Evolutionary conservation across 129 eudicot species (phyloP), one percentile per base, ranked within the genome.

Genomic region (Chrysanthemum seticuspe): DNA sequence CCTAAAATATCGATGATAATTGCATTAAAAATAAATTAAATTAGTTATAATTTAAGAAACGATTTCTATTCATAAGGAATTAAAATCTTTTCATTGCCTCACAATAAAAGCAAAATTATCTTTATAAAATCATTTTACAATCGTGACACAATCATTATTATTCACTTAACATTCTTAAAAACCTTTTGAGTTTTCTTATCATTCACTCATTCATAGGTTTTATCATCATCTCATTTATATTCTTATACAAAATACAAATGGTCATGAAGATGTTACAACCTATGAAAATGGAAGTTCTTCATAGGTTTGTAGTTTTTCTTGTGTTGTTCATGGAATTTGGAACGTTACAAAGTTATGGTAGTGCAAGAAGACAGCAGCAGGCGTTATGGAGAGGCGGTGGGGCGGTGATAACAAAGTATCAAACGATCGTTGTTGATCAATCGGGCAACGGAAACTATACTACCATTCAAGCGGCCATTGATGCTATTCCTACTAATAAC

Each of bases 391-490:
- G n/a, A 9, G 1, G 13, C 0, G 31, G 52, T 8, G 25, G 29
- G 16, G 13, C 68, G 4, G 47, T 57, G 36, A 44, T 51, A 13
- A 66, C 47, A 3, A 0, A 3, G 23, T 74, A 55, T 44, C 73
- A 31, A 31, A 89, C 83, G 0, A 74, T 90, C 58, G 40, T 18
- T 56, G 98, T 93, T 36, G 91, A 87, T 81, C 81, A 74, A 57
- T 82, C 88, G 0, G 97, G 98, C 5, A 58, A 61, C 0, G 92
- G 92, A 15, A 72, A 93, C 62, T 93, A 82, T 72, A 68, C 79
- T 5, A 87, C 67, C 4, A 85, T 93, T 6, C 97, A 87, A 72
- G 58, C 89, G 0, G 98, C 98, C 59, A 83, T 93, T 58, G 83
- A 93, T 65, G 79, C 84, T 0, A 47, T 90, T 65, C 96, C 98